Conservation (phyloP, 1,284 basidiomycete species). For the Fomitopsis palustris region DNA sequence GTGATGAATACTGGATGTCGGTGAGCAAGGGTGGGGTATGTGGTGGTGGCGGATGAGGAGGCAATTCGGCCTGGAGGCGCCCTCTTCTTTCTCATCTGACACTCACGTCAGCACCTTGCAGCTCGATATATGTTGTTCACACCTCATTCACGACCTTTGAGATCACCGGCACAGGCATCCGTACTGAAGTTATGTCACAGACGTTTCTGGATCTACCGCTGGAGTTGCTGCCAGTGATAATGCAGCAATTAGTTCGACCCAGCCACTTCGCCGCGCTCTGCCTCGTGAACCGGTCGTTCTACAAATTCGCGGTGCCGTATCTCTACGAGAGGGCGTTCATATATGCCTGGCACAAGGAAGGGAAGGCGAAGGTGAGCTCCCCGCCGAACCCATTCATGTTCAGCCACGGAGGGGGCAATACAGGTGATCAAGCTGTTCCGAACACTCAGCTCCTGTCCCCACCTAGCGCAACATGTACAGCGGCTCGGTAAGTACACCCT, state of each 20-base stretch:
- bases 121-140: too few species aligned
- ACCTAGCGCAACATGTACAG: constrained; percentile 52
- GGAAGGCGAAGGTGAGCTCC: constrained; percentile 55
- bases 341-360: constrained; percentile 64
- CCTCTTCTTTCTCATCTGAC: too few species aligned
- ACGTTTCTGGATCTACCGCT: constrained; percentile 41
- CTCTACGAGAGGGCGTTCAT: constrained; percentile 57
- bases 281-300: constrained; percentile 54
- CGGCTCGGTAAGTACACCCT: constrained; percentile 44
- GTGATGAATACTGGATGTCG: not conserved
- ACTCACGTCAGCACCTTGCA: too few species aligned
- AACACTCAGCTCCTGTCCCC: constrained; percentile 43
- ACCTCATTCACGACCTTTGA: too few species aligned
- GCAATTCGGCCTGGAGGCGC: too few species aligned
- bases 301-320: constrained; percentile 40
- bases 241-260: constrained; percentile 46
- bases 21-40: not conserved
- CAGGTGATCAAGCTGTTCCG: constrained; percentile 52
- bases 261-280: constrained; percentile 48
- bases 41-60: too few species aligned
- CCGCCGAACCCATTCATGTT: not conserved
- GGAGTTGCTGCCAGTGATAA: constrained; percentile 54
- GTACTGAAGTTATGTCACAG: not conserved
- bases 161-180: too few species aligned
- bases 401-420: not conserved